Evolutionary conservation across 139 green algal genomes (phyloP), one percentile per base, ranked within the genome.

Genomic region (Tetraselmis striata): DNA sequence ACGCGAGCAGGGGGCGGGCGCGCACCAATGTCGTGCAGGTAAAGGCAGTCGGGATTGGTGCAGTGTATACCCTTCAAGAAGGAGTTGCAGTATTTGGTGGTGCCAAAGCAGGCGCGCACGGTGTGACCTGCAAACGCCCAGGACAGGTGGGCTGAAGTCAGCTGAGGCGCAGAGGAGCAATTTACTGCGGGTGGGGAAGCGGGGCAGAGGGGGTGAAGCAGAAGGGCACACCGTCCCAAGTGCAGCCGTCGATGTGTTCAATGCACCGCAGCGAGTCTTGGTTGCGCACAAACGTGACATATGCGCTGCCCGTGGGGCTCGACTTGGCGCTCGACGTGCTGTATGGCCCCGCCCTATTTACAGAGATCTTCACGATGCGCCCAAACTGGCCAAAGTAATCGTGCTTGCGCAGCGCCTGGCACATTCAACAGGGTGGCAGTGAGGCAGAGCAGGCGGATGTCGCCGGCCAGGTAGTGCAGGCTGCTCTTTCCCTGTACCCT

Each of bases 81-180:
- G 23, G 95, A 91, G 85, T 97, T 96, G 91, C 95, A 98, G 87
- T 98, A 98, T 85, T 98, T 98, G n/a, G 95, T 98, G 24, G 95
- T 98, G 1, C 95, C 95, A 87, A 96, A 98, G 87, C 94, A 98
- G 1, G 95, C 95, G 76, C 91, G 89, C 28, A 95, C 87, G 11
- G 82, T 76, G 81, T 92, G 92, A 67, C 92, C 92, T 89, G 78
- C 77, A 32, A 1, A 24, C 28, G 1, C 32, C 27, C 28, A 75
- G 1, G 1, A 32, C 28, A 32, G 31, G 31, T 78, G 75, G 22
- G 23, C 27, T 27, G n/a, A 78, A 31, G 28, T 31, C 2, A 22
- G 28, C 24, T 2, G 30, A 81, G 32, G 32, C 32, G 32, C 32
- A 32, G 75, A 75, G 32, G 45, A 2, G 23, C 1, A 27, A 18